Percentiles rank a stretch among this genome's conserved stretches.
phyloP scores from a whole-genome alignment of 768 basidiomycete species.

The Leccinellum luteum region DNA sequence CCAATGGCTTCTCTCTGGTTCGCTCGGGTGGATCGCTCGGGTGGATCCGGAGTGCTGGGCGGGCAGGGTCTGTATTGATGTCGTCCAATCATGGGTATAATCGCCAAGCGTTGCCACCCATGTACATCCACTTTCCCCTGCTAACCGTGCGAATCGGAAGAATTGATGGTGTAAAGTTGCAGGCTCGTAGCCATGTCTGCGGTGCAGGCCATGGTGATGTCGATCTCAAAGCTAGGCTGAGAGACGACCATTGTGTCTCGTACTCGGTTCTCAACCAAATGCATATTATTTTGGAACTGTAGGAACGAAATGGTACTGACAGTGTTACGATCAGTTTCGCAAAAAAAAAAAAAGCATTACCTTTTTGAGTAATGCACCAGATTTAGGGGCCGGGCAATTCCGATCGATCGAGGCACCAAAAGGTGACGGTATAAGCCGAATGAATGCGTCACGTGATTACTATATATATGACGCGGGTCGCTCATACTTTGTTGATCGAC shows the following conservation, averaged over 20 bases:
- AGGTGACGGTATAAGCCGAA: too few relatives aligned
- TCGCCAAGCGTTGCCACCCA: conserved; percentile 42
- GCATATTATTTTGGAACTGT: too few relatives aligned
- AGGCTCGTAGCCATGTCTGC: conserved; percentile 36
- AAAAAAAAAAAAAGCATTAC: too few relatives aligned
- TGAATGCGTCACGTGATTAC: conserved; percentile 26
- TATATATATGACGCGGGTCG: conserved; percentile 35
- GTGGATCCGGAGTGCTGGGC: conserved; percentile 60
- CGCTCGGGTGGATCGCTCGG: conserved; percentile 66
- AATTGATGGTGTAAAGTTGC: not conserved
- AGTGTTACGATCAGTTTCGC: too few relatives aligned
- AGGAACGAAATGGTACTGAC: too few relatives aligned
- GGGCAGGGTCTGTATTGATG: conserved; percentile 63
- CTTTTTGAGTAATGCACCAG: too few relatives aligned
- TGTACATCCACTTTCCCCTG: conserved; percentile 11
- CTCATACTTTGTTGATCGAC: conserved; percentile 31
- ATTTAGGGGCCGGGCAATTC: too few relatives aligned
- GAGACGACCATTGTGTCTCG: not conserved
- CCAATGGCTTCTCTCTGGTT: conserved; percentile 57
- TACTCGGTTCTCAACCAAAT: too few relatives aligned
- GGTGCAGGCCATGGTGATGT: conserved; percentile 34
- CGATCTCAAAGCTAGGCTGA: conserved; percentile 5
- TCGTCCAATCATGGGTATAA: conserved; percentile 71
- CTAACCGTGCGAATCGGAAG: not conserved
- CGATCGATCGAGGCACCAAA: too few relatives aligned